Evolutionary conservation across 805 yeast genomes (phyloP).

Genomic region (Huiozyma naganishii): DNA sequence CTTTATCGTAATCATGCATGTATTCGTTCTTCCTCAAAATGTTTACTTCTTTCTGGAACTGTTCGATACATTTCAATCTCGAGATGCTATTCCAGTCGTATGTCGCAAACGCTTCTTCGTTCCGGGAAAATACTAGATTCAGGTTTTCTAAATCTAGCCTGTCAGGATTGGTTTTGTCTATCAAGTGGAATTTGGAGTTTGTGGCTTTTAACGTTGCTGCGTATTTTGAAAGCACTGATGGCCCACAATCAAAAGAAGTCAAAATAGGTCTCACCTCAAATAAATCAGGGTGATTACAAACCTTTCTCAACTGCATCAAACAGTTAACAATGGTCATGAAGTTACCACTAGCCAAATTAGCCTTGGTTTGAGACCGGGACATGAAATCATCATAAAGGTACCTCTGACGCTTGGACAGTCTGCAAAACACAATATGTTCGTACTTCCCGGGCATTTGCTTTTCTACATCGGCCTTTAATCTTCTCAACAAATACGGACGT

Average conservation of each 20-base stretch:
- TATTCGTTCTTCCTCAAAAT: conserved; percentile 28
- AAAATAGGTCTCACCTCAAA: conserved; percentile 93
- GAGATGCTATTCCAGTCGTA: conserved; percentile 36
- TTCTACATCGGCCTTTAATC: conserved; percentile 93
- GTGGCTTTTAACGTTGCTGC: conserved; percentile 32
- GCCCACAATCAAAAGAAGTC: conserved; percentile 73
- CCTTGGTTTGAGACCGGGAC: conserved; percentile 92
- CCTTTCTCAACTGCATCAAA: conserved; percentile 94
- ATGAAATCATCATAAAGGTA: conserved; percentile 90
- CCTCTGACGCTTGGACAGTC: conserved; percentile 85
- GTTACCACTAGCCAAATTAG: conserved; percentile 88
- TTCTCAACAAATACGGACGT: conserved; percentile 82
- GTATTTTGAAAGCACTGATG: conserved; percentile 47
- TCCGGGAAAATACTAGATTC: conserved; percentile 46
- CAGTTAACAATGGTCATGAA: conserved; percentile 92
- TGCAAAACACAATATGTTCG: conserved; percentile 89
- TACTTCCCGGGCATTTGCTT: conserved; percentile 98
- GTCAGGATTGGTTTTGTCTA: neutral
- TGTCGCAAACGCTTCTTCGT: conserved; percentile 35
- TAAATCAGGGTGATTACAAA: conserved; percentile 91
- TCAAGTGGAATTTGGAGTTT: conserved; percentile 16
- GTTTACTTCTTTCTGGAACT: conserved; percentile 35
- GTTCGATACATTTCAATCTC: conserved; percentile 37
- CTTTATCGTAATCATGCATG: conserved; percentile 5
- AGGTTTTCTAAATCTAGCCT: conserved; percentile 42